Conservation (phyloP, 192 early-diverging fungal genomes). For the Backusella psychrophila region DNA sequence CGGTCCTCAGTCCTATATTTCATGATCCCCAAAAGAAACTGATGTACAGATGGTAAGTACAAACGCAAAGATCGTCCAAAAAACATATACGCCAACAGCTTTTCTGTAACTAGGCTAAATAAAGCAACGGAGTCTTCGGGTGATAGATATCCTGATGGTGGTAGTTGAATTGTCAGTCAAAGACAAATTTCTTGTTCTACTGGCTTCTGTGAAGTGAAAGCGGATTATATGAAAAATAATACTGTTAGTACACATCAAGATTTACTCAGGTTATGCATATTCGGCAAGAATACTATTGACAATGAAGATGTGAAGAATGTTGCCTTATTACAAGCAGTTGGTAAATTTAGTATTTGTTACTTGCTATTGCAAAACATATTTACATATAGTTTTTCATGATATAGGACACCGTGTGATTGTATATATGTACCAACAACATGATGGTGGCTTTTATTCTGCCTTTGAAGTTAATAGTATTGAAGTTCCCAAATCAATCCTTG, state of each 20-base stretch:
- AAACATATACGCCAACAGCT: neutral
- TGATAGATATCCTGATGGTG: slow-evolving; percentile 6
- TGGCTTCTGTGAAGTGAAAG: too few species aligned
- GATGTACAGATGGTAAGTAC: slow-evolving; percentile 21
- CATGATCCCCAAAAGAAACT: neutral
- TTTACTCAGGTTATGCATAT: slow-evolving; percentile 7
- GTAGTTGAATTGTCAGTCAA: neutral
- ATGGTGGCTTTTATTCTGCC: slow-evolving; percentile 8
- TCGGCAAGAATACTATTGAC: neutral
- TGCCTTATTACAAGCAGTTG: slow-evolving; percentile 10
- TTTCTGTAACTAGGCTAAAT: slow-evolving; percentile 20
- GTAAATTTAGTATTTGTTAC: slow-evolving; percentile 16
- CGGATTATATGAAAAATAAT: slow-evolving; percentile 15
- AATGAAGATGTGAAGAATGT: slow-evolving; percentile 12
- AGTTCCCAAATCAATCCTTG: slow-evolving; percentile 6
- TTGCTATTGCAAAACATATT: slow-evolving; percentile 15
- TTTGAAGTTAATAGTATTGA: slow-evolving; percentile 12
- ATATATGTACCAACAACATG: slow-evolving; percentile 9
- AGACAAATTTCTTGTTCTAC: too few species aligned
- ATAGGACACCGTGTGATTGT: slow-evolving; percentile 16
- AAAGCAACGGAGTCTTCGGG: neutral
- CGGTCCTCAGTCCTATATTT: neutral
- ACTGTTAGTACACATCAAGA: slow-evolving; percentile 4
- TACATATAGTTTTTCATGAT: slow-evolving; percentile 7
- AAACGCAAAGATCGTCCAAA: slow-evolving; percentile 21